Evolutionary conservation across 2,329 filamentous ascomycete species (phyloP).

Genomic region (Cladosporium sp.): DNA sequence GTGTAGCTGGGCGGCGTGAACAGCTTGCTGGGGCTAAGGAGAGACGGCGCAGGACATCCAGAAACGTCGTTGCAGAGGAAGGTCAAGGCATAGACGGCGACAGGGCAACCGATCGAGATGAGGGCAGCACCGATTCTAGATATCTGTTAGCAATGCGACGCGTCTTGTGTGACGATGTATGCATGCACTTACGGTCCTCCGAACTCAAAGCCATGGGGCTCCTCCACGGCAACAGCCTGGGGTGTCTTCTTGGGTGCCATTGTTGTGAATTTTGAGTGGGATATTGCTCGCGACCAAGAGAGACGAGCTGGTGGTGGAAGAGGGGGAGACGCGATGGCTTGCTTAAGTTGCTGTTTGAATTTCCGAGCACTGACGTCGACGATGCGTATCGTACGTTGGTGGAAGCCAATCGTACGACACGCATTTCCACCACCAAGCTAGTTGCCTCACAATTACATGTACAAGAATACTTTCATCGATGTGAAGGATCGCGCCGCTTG

Average conservation of each 20-base stretch:
- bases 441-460: not conserved
- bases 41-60: slow-evolving; percentile 83
- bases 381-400: slow-evolving; percentile 3
- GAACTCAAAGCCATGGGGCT: slow-evolving; percentile 44
- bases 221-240: slow-evolving; percentile 19
- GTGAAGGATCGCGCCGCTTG: not conserved
- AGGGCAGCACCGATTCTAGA: slow-evolving; percentile 72
- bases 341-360: slow-evolving; percentile 7
- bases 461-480: not conserved
- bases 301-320: not conserved
- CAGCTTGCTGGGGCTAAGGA: slow-evolving; percentile 71
- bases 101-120: slow-evolving; percentile 78
- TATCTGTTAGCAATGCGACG: slow-evolving; percentile 7
- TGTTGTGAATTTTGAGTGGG: not conserved
- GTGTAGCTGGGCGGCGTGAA: slow-evolving; percentile 34
- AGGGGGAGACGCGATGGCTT: slow-evolving; percentile 12
- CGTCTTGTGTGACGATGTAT: slow-evolving; percentile 9
- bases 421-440: not conserved
- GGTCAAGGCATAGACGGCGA: slow-evolving; percentile 75
- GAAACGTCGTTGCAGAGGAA: slow-evolving; percentile 92
- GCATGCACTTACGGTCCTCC: slow-evolving; percentile 49
- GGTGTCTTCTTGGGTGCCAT: slow-evolving; percentile 18
- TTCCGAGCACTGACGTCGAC: slow-evolving; percentile 9
- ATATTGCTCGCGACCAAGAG: not conserved
- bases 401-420: slow-evolving; percentile 7